phyloP scores from a whole-genome alignment of 2,329 filamentous ascomycete genomes.

The Trichoderma endophyticum region DNA sequence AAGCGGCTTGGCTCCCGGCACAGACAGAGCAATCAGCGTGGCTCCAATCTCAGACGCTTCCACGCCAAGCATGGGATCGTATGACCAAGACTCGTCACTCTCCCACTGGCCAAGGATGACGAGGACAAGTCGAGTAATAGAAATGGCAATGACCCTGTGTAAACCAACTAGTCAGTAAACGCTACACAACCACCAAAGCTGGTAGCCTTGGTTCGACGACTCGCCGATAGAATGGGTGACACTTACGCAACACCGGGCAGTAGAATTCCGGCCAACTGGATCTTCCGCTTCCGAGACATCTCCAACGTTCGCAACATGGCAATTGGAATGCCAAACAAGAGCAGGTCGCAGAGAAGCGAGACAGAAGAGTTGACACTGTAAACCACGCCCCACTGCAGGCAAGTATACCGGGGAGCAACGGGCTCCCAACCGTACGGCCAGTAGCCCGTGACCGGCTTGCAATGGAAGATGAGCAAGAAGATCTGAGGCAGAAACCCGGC shows the following conservation, averaged over 20 bases:
- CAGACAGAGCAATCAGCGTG: conserved; percentile 49
- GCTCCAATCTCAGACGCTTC: conserved; percentile 50
- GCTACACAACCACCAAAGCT: not conserved
- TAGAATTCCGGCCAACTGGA: conserved; percentile 46
- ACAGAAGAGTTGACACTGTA: conserved; percentile 50
- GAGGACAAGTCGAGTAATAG: conserved; percentile 44
- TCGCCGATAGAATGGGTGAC: not conserved
- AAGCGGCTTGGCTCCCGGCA: conserved; percentile 49
- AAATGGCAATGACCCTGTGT: conserved; percentile 49
- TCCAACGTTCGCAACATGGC: conserved; percentile 46
- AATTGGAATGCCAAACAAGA: conserved; percentile 49
- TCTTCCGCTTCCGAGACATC: conserved; percentile 42
- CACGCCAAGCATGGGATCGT: conserved; percentile 48
- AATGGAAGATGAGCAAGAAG: conserved; percentile 51
- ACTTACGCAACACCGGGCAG: conserved; percentile 48
- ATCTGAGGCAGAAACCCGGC: conserved; percentile 47
- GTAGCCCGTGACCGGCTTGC: conserved; percentile 46
- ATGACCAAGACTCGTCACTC: conserved; percentile 48
- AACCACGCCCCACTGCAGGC: conserved; percentile 49
- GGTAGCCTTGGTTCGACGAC: not conserved
- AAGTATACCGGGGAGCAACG: conserved; percentile 39
- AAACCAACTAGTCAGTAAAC: not conserved
- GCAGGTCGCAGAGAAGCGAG: conserved; percentile 47
- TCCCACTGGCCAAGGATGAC: conserved; percentile 48
- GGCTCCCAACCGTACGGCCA: conserved; percentile 52